These are phyloP conservation scores for Circinella minor DNA, from an alignment of 371 early-diverging fungal genomes.

Conservation along the genomic window DNA sequence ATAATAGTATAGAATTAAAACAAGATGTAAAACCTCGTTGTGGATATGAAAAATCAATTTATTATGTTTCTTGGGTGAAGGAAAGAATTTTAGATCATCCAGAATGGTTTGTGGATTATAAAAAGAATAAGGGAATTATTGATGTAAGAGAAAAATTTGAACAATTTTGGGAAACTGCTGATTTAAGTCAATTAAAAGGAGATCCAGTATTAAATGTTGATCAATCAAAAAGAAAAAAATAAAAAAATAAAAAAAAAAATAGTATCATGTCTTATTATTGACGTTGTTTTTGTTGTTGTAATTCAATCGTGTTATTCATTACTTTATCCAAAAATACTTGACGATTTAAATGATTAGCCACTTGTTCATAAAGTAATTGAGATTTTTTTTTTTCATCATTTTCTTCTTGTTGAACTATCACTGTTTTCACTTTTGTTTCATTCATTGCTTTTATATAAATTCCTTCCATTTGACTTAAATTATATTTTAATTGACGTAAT, in stretches of 20 bases:
- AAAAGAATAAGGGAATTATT: slow-evolving; percentile 81
- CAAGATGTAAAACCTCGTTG: slow-evolving; percentile 15
- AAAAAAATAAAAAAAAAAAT: too few relatives aligned
- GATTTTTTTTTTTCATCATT: too few relatives aligned
- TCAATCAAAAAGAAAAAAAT: slow-evolving; percentile 1
- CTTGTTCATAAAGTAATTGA: background rate
- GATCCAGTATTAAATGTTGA: slow-evolving; percentile 6
- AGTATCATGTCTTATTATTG: too few relatives aligned
- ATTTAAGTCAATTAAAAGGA: background rate
- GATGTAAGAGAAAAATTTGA: slow-evolving; percentile 24
- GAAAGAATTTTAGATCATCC: slow-evolving; percentile 65
- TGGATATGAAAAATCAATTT: slow-evolving; percentile 60
- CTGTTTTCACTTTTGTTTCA: background rate
- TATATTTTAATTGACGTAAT: background rate
- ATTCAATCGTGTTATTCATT: background rate
- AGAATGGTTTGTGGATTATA: slow-evolving; percentile 69
- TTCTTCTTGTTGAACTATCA: too few relatives aligned
- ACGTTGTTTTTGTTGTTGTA: background rate
- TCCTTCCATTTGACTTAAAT: background rate
- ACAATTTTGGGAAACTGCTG: slow-evolving; percentile 19
- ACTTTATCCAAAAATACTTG: background rate
- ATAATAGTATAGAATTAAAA: slow-evolving; percentile 15
- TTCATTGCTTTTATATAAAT: background rate
- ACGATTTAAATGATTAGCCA: background rate
- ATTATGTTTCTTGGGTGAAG: slow-evolving; percentile 82